Percentiles rank a stretch among this genome's conserved stretches.
Conservation (phyloP, 139 green algal species). For the Chlorella sp. region DNA sequence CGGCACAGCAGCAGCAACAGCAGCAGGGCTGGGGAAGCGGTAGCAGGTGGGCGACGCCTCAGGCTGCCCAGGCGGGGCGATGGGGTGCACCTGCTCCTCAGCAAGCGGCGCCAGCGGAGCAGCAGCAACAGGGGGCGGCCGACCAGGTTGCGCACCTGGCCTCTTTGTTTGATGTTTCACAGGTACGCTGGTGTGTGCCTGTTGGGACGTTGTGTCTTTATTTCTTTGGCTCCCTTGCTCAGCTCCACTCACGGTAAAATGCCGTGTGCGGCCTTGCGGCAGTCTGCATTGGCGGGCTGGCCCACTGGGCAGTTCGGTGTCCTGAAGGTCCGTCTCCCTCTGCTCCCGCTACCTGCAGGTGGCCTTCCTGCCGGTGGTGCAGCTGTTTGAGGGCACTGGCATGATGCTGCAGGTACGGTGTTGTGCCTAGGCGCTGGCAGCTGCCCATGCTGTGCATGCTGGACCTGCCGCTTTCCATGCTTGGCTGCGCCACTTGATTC, state of each 20-base stretch:
- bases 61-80: not conserved
- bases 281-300: too few species aligned
- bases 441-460: too few species aligned
- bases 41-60: too few species aligned
- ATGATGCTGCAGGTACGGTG: slow-evolving; percentile 2
- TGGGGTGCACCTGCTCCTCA: not conserved
- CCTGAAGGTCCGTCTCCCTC: too few species aligned
- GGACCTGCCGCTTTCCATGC: too few species aligned
- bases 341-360: not conserved
- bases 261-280: too few species aligned
- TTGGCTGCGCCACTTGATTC: too few species aligned
- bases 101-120: not conserved
- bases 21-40: not conserved
- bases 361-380: slow-evolving; percentile 24
- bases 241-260: too few species aligned
- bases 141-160: slow-evolving; percentile 7
- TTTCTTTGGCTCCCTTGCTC: not conserved
- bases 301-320: too few species aligned
- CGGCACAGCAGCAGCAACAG: not conserved
- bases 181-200: not conserved
- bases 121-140: not conserved
- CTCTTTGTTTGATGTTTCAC: not conserved
- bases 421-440: too few species aligned
- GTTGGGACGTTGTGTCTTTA: too few species aligned
- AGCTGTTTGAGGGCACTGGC: slow-evolving; percentile 28